A percentile compares a stretch with the other conserved stretches of the same genome.
Conservation (phyloP, 352 stramenopile species). For the Globisporangium radiosum region DNA sequence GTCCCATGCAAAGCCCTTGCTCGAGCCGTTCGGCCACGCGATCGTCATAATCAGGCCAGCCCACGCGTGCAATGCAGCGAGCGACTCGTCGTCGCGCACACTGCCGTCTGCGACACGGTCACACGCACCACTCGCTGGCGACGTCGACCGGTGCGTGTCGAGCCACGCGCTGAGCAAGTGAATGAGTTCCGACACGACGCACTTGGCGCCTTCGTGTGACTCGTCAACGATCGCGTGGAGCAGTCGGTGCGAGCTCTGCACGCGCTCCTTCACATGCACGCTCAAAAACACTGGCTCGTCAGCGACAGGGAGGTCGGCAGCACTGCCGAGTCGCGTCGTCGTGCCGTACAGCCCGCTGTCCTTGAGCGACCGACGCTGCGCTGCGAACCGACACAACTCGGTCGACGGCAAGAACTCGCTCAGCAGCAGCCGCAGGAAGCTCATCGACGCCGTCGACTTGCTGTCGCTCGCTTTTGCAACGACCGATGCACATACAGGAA, state of each 20-base stretch:
- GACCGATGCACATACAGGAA: slow-evolving; percentile 58
- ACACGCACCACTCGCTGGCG: background rate
- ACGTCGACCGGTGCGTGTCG: slow-evolving; percentile 1
- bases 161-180: slow-evolving; percentile 67
- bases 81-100: slow-evolving; percentile 57
- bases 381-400: slow-evolving; percentile 62
- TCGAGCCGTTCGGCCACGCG: slow-evolving; percentile 72
- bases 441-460: slow-evolving; percentile 24
- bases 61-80: slow-evolving; percentile 82
- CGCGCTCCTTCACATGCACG: slow-evolving; percentile 37
- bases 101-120: slow-evolving; percentile 18
- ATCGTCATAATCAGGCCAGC: slow-evolving; percentile 83
- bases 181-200: slow-evolving; percentile 69
- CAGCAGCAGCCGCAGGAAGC: slow-evolving; percentile 50
- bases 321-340: slow-evolving; percentile 9
- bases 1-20: slow-evolving; percentile 76
- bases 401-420: slow-evolving; percentile 67
- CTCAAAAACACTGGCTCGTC: slow-evolving; percentile 35
- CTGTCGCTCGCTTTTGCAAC: slow-evolving; percentile 48
- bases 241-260: slow-evolving; percentile 63
- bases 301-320: slow-evolving; percentile 26
- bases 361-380: slow-evolving; percentile 43
- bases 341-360: slow-evolving; percentile 43
- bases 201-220: slow-evolving; percentile 70
- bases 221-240: slow-evolving; percentile 62